Evolutionary conservation across 768 basidiomycete species (phyloP), one percentile per base, ranked within the genome.

Genomic region (Hortiboletus campestris): DNA sequence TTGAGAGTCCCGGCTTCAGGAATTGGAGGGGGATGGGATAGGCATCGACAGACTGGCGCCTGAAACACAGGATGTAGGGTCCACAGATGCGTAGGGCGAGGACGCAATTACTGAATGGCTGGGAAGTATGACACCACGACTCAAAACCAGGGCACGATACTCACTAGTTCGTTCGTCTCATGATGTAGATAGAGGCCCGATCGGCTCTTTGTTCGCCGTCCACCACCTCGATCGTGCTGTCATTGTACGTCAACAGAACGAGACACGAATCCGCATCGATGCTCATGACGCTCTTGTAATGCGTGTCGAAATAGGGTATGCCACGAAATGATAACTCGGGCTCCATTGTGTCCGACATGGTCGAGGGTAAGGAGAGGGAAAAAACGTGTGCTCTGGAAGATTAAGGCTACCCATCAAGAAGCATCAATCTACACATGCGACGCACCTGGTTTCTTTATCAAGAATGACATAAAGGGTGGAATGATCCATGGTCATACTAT

Each of bases 61-160:
- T 80, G 63, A 85, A 75, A 31, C 79, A 73, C 8, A 85, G 66
- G n/a, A 85, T 61, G 54, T 80, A 78, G 0, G 73, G 68, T 2
- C 78, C 81, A 40, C 81, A 71, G 40, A 83, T 70, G 17, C 69
- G 72, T 6, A 80, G 57, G 6, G 73, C 74, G 3, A 80, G 61
- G 11, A 83, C 66, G 1, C 60, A 63, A 46, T 72, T 75, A 64
- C 64, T 7, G 8, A 2, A 22, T 8, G 20, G 67, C 74, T 77
- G 39, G 17, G 8, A 28, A 35, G 19, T 31, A 19, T 22, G 19
- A 41, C 38, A 47, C 45, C 14, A 32, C n/a, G 4, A 38, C 13
- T 54, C 29, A n/a, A 43, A 34, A 44, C 29, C 12, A 35, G 36
- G 32, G 25, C 29, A 39, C 17, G 54, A 9, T 31, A 19, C 74